Percentiles rank a stretch among this genome's conserved stretches.
Evolutionary conservation across 306 rosid genomes (phyloP).

Genomic region (Rosa persica): DNA sequence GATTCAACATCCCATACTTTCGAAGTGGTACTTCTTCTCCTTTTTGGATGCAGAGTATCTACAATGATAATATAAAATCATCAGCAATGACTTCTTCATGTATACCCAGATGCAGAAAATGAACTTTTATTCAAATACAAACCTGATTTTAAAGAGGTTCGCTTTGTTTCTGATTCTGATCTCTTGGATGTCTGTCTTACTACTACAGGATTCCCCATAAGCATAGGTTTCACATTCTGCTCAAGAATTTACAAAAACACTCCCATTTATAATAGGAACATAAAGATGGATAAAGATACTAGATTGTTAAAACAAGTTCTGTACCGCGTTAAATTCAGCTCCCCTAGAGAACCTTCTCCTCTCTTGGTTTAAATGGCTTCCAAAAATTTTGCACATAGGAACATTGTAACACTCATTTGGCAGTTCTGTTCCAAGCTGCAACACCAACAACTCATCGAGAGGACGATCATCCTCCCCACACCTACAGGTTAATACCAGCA

Average conservation of each 20-base stretch:
- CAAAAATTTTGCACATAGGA: conserved; percentile 74
- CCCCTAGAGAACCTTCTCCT: conserved; percentile 38
- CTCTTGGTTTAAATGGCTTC: conserved; percentile 66
- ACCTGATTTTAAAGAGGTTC: conserved; percentile 55
- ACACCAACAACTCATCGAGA: conserved; percentile 69
- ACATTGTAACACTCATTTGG: conserved; percentile 57
- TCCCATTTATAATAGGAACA: conserved; percentile 1
- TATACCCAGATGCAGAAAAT: background rate
- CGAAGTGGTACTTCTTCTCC: conserved; percentile 58
- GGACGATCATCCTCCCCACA: conserved; percentile 98
- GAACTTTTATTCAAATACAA: background rate
- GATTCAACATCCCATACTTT: conserved; percentile 69
- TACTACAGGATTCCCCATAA: conserved; percentile 42
- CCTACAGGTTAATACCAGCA: conserved; percentile 37
- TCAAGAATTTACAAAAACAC: conserved; percentile 28
- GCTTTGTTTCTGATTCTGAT: conserved; percentile 40
- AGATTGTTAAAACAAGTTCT: conserved; percentile 4
- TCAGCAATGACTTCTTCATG: conserved; percentile 1
- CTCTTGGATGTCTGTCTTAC: conserved; percentile 40
- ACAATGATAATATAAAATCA: conserved; percentile 12
- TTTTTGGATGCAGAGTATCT: conserved; percentile 77
- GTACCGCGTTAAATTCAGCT: conserved; percentile 51
- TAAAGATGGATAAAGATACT: background rate
- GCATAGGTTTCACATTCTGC: conserved; percentile 45
- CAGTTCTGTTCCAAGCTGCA: conserved; percentile 82